Base-by-base conservation (phyloP, 768 basidiomycete species). In the Lyophyllum semitale region DNA sequence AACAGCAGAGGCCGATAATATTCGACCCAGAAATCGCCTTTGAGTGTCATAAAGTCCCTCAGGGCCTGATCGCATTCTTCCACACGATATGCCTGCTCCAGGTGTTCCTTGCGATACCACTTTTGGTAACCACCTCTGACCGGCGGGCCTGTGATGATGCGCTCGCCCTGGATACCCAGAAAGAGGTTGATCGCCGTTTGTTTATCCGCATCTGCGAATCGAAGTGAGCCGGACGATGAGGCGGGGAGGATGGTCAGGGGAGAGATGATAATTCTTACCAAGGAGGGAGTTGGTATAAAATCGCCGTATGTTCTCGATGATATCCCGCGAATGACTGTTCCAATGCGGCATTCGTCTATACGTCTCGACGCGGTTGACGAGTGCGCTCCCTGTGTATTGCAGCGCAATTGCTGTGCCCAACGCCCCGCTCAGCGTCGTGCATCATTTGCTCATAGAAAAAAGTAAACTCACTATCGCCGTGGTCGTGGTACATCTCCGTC, bases 401-500 rank as follows among this genome's bases (percentile, higher is more conserved):
- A 97, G 76, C 0, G 96, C 95, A 54, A 98, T 85, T 0, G 94
- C 95, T 95, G 29, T 17, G 53, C 17, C 46, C 51, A 42, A 40
- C 56, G 54, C 62, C 53, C 25, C 51, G 40, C 45, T 20, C 4
- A 49, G 53, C 23, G 50, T 26, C 43, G 13, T 15, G 2, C 26
- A 20, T 11, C 15, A 20, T 52, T 13, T 9, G 26, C 59, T 35
- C 18, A n/a, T n/a, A n/a, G 4, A 27, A 30, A 18, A 13, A 51
- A 38, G 25, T 44, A 35, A 23, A 71, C 90, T 65, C 66, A 94
- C 93, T 95, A 66, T 97, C 94, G 1, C 94, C 94, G 61, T 97
- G 95, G 68, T 97, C 94, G 67, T 96, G 94, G 69, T 95, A 98
- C 95, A 99, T 98, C 73, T 97, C 94, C 3, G 95, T 98, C 61